Evolutionary conservation across 441 rosid genomes (phyloP), one percentile per base, ranked within the genome.

Genomic region (Bocquillonia castaneifolia): DNA sequence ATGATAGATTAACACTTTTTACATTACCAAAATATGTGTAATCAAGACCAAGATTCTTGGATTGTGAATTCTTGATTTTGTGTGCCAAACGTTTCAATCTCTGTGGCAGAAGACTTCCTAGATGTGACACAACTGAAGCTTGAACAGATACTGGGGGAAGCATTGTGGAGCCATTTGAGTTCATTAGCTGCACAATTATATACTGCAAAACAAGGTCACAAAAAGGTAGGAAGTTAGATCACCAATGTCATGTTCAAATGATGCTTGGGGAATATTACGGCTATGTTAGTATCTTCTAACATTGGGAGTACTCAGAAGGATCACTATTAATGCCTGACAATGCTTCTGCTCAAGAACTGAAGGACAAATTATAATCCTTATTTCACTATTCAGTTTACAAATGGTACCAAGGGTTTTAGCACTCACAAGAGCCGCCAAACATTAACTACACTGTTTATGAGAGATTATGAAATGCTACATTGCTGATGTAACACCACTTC

Each of bases 41-140:
- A 79, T 86, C 78, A 66, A 93, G 86, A 65, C 97, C 97, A 15
- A 93, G 89, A 82, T 91, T 93, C 68, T 72, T 73, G 47, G 71
- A 73, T 25, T 78, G 77, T 39, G 86, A 82, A 69, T 80, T 71
- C 3, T 77, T 73, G 68, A 86, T 80, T 64, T 70, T 74, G 77
- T 82, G 82, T 81, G 95, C 84, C 78, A 91, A 72, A 71, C 83
- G 88, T 77, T 81, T 79, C 72, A 79, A 77, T 70, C 96, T 88
- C 79, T 77, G 79, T 8, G 91, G 90, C 75, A 78, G 72, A 77
- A 85, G 82, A 63, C 45, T 71, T 71, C 83, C 88, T 22, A 67
- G 23, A 74, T 80, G 78, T 47, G 86, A 81, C 69, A 72, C 39
- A 52, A 93, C 77, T 10, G 84, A 79, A 56, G 80, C 90, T 78